Conservation (phyloP, 1,139 yeast genomes). For the Citeromyces hawaiiensis region DNA sequence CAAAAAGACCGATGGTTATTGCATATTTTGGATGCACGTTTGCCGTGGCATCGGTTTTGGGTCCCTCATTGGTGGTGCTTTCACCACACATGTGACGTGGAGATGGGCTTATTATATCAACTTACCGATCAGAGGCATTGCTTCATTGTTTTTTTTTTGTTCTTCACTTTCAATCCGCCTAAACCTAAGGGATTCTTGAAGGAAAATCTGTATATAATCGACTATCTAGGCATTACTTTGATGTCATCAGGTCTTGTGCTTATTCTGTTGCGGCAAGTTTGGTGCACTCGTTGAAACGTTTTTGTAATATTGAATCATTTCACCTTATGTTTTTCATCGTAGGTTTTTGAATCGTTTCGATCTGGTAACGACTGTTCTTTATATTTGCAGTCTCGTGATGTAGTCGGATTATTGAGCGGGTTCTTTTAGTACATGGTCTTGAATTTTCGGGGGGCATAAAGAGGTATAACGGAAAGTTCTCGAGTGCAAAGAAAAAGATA, state of each 20-base stretch:
- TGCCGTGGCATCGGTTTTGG: constrained; percentile 31
- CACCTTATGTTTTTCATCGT: no score
- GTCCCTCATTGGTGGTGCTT: constrained; percentile 59
- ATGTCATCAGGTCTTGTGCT: constrained; percentile 28
- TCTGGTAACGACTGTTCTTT: no score
- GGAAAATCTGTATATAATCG: constrained; percentile 28
- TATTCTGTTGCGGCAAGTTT: constrained; percentile 30
- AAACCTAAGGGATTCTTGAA: constrained; percentile 20
- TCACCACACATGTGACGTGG: constrained; percentile 51
- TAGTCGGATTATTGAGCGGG: no score
- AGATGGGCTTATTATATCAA: constrained; percentile 72
- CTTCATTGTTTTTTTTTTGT: constrained; percentile 29
- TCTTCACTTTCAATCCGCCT: constrained; percentile 44
- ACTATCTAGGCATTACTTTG: constrained; percentile 31
- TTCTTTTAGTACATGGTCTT: no score
- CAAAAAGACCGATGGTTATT: constrained; percentile 8
- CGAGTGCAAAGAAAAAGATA: no score
- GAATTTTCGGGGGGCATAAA: no score
- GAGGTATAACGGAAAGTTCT: no score
- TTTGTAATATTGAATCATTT: no score
- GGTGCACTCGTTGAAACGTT: no score
- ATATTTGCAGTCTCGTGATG: no score
- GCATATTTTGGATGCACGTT: constrained; percentile 20
- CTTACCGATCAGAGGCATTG: constrained; percentile 53
- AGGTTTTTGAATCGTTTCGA: no score